Evolutionary conservation across 2,329 filamentous ascomycete genomes (phyloP).

Genomic region (Alternaria sp.): DNA sequence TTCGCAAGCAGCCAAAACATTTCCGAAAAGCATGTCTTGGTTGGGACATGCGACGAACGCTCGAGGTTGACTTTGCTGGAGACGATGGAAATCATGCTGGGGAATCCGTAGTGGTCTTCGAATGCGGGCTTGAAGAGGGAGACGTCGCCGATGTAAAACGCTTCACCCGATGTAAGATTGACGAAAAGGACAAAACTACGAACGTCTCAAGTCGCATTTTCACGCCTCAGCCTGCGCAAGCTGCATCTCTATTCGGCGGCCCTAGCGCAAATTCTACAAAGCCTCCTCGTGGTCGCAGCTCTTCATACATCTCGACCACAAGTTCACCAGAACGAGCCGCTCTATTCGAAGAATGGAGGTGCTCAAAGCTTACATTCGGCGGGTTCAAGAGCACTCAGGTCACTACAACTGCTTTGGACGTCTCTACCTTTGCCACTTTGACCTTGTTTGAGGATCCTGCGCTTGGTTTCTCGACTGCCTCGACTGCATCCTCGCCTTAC

Average conservation of each 20-base stretch:
- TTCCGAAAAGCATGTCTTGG: slow-evolving; percentile 79
- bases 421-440: slow-evolving; percentile 73
- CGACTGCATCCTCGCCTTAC: slow-evolving; percentile 60
- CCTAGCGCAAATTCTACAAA: slow-evolving; percentile 38
- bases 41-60: slow-evolving; percentile 88
- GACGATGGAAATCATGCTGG: slow-evolving; percentile 79
- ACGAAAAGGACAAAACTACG: slow-evolving; percentile 34
- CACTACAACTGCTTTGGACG: slow-evolving; percentile 74
- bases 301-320: slow-evolving; percentile 43
- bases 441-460: slow-evolving; percentile 81
- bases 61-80: slow-evolving; percentile 88
- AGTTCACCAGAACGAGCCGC: slow-evolving; percentile 46
- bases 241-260: slow-evolving; percentile 60
- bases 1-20: slow-evolving; percentile 74
- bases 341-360: slow-evolving; percentile 68
- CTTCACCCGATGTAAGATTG: slow-evolving; percentile 61
- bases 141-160: slow-evolving; percentile 61
- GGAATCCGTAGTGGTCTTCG: slow-evolving; percentile 76
- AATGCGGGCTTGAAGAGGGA: slow-evolving; percentile 71
- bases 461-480: slow-evolving; percentile 62
- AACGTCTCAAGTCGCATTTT: slow-evolving; percentile 21
- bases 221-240: slow-evolving; percentile 22
- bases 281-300: slow-evolving; percentile 34
- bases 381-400: slow-evolving; percentile 67
- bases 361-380: slow-evolving; percentile 67